Evolutionary conservation across 2,329 filamentous ascomycete genomes (phyloP), one percentile per base, ranked within the genome.

Genomic region (Cordyceps tenuipes): DNA sequence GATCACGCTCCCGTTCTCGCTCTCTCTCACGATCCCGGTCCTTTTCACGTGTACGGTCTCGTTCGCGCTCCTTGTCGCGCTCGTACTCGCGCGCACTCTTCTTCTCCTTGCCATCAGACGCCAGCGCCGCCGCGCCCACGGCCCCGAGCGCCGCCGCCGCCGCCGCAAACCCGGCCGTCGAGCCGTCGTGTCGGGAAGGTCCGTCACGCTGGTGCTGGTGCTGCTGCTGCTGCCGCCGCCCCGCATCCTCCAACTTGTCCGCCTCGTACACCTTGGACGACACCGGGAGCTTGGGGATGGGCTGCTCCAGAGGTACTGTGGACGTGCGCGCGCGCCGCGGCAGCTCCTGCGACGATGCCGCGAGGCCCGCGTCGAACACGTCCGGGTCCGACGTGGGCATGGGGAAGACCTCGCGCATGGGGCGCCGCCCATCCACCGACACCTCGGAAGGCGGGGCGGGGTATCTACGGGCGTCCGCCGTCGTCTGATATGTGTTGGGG

Each of bases 301-400:
- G 92, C 66, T 96, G 90, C 70, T 94, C 88, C n/a, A 97, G 78
- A 12, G 86, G 85, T 36, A 91, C 80, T 0, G 83, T 78, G 6
- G 77, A 83, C 5, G 86, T 82, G 47, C 82, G 79, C 17, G 72
- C 69, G 19, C 71, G 73, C 23, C 74, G 70, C 3, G 76, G 69
- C 8, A 76, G 68, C 48, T 76, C 73, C 59, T 73, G 71, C 43
- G 72, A 71, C 19, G 15, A 71, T 15, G 15, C 19, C 17, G 77
- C 77, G 29, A 36, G 34, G 12, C 72, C 75, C 53, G 79, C 82
- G 64, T 90, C 86, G 65, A 87, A 87, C 29, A 75, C 78, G 21
- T 74, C 77, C 7, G 85, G 83, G 64, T 92, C 89, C 3, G 80
- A 80, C 1, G 86, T 86, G 5, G 86, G 82, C 36, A 87, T 75